These are phyloP conservation scores for Phanerochaete carnosa DNA, from an alignment of 768 basidiomycete genomes.

Conservation along the genomic window DNA sequence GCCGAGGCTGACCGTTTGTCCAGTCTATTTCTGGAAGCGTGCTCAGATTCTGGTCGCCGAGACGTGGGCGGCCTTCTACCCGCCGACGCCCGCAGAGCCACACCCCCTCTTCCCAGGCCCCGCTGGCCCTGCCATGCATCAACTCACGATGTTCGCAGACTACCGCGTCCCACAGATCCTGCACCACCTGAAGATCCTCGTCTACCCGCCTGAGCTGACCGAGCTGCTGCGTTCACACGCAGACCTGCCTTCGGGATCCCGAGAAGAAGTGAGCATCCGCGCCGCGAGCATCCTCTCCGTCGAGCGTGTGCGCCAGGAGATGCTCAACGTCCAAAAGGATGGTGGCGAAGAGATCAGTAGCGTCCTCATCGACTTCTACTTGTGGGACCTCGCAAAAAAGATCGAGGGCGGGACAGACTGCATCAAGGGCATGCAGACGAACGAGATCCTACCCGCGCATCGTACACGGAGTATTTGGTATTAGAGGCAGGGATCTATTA, in stretches of 20 bases:
- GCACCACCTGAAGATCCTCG: slow-evolving; percentile 75
- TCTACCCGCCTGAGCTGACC: slow-evolving; percentile 64
- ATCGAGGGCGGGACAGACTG: slow-evolving; percentile 60
- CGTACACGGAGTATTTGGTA: slow-evolving; percentile 87
- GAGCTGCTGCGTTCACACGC: slow-evolving; percentile 42
- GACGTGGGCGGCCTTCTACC: slow-evolving; percentile 90
- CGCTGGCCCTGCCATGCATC: slow-evolving; percentile 57
- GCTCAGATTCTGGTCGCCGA: slow-evolving; percentile 91
- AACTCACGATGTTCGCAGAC: slow-evolving; percentile 93
- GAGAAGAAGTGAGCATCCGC: slow-evolving; percentile 77
- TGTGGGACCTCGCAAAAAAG: slow-evolving; percentile 85
- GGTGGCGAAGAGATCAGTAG: slow-evolving; percentile 47
- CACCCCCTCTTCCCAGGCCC: slow-evolving; percentile 84
- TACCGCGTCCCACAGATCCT: slow-evolving; percentile 90
- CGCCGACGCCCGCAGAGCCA: slow-evolving; percentile 31
- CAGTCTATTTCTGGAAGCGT: slow-evolving; percentile 86
- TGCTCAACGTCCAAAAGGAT: slow-evolving; percentile 29
- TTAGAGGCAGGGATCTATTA: slow-evolving; percentile 30
- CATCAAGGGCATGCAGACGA: slow-evolving; percentile 53
- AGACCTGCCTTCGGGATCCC: slow-evolving; percentile 50
- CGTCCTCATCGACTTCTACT: slow-evolving; percentile 86
- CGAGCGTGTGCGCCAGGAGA: slow-evolving; percentile 53
- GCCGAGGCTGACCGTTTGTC: background rate
- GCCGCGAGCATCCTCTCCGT: slow-evolving; percentile 78
- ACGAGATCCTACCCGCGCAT: slow-evolving; percentile 64